Evolutionary conservation across 2,329 filamentous ascomycete genomes (phyloP).

Genomic region (Mycosphaerelloides madeirae): DNA sequence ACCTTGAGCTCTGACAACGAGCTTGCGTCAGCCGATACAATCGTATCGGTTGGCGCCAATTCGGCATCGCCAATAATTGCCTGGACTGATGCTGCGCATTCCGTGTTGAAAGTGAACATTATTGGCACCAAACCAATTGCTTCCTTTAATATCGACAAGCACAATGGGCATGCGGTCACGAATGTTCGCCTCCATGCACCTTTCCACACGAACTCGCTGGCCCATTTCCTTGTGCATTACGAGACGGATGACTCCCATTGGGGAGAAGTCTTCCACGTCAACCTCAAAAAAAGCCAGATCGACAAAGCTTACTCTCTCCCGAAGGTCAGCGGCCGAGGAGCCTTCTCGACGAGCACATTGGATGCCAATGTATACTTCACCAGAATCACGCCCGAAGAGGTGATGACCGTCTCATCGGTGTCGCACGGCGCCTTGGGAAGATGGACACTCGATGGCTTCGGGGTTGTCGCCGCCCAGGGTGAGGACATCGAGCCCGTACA

Average conservation of each 20-base stretch:
- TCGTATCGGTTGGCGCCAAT: conserved; percentile 72
- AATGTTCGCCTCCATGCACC: conserved; percentile 66
- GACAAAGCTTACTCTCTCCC: conserved; percentile 78
- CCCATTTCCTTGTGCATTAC: conserved; percentile 83
- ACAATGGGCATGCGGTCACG: conserved; percentile 38
- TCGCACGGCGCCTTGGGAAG: conserved; percentile 72
- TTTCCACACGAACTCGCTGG: conserved; percentile 62
- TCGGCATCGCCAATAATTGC: conserved; percentile 69
- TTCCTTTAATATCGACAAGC: conserved; percentile 41
- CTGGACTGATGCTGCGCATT: conserved; percentile 62
- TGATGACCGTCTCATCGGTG: conserved; percentile 67
- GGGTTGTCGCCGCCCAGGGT: conserved; percentile 17
- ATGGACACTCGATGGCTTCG: conserved; percentile 57
- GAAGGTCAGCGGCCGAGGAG: conserved; percentile 62
- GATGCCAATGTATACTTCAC: conserved; percentile 87
- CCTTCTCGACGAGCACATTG: conserved; percentile 72
- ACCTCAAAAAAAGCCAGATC: conserved; percentile 63
- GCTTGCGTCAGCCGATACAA: conserved; percentile 58
- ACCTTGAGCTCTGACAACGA: conserved; percentile 70
- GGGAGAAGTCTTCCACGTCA: conserved; percentile 80
- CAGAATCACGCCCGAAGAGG: conserved; percentile 69
- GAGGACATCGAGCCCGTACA: conserved; percentile 49
- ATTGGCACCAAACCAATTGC: conserved; percentile 49
- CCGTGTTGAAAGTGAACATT: conserved; percentile 66
- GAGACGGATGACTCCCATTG: conserved; percentile 66